Evolutionary conservation across 1,139 yeast genomes (phyloP), one percentile per base, ranked within the genome.

Genomic region (Hansenula anomala): DNA sequence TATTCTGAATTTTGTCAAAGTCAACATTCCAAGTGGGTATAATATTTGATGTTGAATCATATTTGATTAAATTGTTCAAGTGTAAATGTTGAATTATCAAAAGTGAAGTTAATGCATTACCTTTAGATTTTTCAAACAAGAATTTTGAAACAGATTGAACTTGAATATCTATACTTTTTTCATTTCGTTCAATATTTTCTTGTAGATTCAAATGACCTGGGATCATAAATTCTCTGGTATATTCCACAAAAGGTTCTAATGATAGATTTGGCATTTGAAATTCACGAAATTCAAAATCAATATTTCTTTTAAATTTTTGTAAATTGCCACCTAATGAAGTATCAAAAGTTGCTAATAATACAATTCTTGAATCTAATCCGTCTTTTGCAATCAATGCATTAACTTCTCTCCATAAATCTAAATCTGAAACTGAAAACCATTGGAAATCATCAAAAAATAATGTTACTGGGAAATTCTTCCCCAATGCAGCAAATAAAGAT

Each of bases 401-500:
- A 6, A 46, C 43, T 24, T 47, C 53, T 30, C 43, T 44, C 24
- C 47, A 14, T 2, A 49, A 36, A 20, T 49, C 50, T 59, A 64
- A 40, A 44, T 60, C 53, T 30, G 56, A 42, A 32, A 56, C 46
- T 11, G 64, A 58, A 33, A 73, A 65, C 68, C 71, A 69, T 38
- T 75, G 77, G 25, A 71, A 53, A 52, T 75, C 78, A 48, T 75
- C 80, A 30, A 72, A 56, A 38, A 71, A 64, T 3, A 74, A 51
- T 0, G 78, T 72, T 37, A 74, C 54, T 11, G 50, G 49, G 1
- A 76, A 77, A 19, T 63, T 65, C 16, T 56, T 51, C 6, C 72
- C 71, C 39, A 74, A 61, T 9, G 75, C 51, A 22, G 67, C 63
- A 40, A 67, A 68, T 29, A 75, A 51, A 12, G 64, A 54, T 43